Percentiles rank a stretch among this genome's conserved stretches.
Evolutionary conservation across 2,329 filamentous ascomycete species (phyloP).

Genomic region (Beauveria caledonica): DNA sequence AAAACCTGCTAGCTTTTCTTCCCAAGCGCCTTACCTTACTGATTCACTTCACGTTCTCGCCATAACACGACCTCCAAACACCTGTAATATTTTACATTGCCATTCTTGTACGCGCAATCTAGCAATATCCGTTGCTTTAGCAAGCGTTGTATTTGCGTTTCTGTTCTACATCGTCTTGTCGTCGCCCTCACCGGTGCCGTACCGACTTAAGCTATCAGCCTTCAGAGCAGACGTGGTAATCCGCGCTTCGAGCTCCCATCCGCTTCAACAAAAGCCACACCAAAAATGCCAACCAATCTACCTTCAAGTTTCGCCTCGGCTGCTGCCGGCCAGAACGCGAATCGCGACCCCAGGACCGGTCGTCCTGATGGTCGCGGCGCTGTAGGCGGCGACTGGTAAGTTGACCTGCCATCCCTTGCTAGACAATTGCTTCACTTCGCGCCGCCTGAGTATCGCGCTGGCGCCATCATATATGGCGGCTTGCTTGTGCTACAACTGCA

Average conservation of each 20-base stretch:
- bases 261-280: conserved; percentile 1
- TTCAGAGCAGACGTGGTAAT: conserved; percentile 7
- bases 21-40: conserved; percentile 11
- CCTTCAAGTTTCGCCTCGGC: conserved; percentile 79
- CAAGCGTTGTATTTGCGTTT: conserved; percentile 12
- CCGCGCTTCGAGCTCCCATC: background rate
- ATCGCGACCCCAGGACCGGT: conserved; percentile 50
- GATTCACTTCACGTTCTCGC: conserved; percentile 5
- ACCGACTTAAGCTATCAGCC: conserved; percentile 7
- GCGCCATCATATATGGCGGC: background rate
- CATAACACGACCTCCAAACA: conserved; percentile 21
- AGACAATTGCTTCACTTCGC: conserved; percentile 20
- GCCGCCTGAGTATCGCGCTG: background rate
- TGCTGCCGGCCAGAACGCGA: conserved; percentile 65
- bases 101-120: conserved; percentile 8
- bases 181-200: conserved; percentile 7
- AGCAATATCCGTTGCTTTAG: conserved; percentile 9
- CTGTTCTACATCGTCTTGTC: conserved; percentile 4
- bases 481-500: background rate
- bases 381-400: conserved; percentile 66
- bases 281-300: conserved; percentile 62
- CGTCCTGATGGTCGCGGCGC: conserved; percentile 48
- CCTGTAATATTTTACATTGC: conserved; percentile 8
- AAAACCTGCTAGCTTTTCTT: conserved; percentile 27
- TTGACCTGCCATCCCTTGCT: conserved; percentile 18